These are phyloP conservation scores for Symbiodinium natans DNA, from an alignment of 73 alveolate genomes.

Conservation along the genomic window DNA sequence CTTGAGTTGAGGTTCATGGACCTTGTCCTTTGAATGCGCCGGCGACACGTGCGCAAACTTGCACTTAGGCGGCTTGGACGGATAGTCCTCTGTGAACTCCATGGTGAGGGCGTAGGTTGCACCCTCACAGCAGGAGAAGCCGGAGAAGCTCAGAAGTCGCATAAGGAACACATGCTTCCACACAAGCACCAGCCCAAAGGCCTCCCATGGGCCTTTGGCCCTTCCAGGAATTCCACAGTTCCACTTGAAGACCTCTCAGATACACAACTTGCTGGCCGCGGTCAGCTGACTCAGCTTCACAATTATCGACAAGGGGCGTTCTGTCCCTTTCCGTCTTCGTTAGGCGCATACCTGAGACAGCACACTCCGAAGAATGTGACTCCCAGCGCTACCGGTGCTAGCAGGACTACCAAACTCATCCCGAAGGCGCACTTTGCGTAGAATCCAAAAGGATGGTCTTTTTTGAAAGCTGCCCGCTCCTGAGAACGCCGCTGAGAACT, in stretches of 20 bases:
- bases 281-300: too few species aligned
- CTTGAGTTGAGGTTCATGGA: too few species aligned
- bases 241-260: slow-evolving; percentile 96
- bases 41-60: slow-evolving; percentile 96
- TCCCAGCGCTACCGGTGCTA: too few species aligned
- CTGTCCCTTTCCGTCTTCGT: slow-evolving; percentile 94
- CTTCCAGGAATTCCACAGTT: slow-evolving; percentile 99
- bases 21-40: neutral
- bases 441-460: slow-evolving; percentile 98
- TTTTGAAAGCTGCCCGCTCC: slow-evolving; percentile 98
- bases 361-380: too few species aligned
- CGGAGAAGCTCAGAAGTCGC: neutral
- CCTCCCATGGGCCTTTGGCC: slow-evolving; percentile 98
- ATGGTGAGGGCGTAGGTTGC: slow-evolving; percentile 97
- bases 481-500: too few species aligned
- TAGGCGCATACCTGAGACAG: slow-evolving; percentile 85
- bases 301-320: slow-evolving; percentile 22
- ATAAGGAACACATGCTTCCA: neutral
- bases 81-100: slow-evolving; percentile 98
- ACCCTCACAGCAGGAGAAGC: slow-evolving; percentile 94
- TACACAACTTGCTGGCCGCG: too few species aligned
- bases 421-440: slow-evolving; percentile 95
- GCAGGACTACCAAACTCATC: neutral
- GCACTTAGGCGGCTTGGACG: slow-evolving; percentile 99
- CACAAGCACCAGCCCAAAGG: neutral